These are phyloP conservation scores for Ophiocytium majus DNA, from an alignment of 352 stramenopile species.

Conservation along the genomic window DNA sequence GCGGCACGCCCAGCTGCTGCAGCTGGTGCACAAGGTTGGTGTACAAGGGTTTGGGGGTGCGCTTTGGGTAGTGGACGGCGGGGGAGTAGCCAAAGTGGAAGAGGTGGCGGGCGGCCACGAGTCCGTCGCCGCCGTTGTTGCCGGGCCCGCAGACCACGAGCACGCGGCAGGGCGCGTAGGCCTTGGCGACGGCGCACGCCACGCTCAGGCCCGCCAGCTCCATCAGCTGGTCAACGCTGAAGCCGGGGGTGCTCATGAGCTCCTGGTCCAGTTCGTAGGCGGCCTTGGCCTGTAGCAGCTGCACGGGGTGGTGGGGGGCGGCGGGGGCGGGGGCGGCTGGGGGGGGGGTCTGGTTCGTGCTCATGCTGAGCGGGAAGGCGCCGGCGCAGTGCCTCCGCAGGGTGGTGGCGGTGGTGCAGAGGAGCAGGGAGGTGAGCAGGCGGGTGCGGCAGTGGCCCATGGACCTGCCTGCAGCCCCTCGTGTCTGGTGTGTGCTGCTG, in stretches of 20 bases:
- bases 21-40: constrained; percentile 63
- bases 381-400: neutral
- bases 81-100: constrained; percentile 92
- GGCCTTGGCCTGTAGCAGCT: constrained; percentile 43
- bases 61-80: constrained; percentile 86
- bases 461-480: too few species aligned
- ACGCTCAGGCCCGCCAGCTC: constrained; percentile 95
- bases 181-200: constrained; percentile 74
- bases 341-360: neutral
- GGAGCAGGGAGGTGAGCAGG: neutral
- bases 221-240: constrained; percentile 97
- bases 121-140: constrained; percentile 97
- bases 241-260: constrained; percentile 80
- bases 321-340: too few species aligned
- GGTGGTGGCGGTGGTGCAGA: neutral
- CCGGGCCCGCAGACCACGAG: constrained; percentile 91
- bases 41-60: constrained; percentile 59
- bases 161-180: constrained; percentile 64
- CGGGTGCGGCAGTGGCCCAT: too few species aligned
- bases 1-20: constrained; percentile 56
- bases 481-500: too few species aligned
- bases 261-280: constrained; percentile 72
- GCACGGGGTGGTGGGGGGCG: neutral
- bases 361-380: neutral
- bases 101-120: constrained; percentile 95